Evolutionary conservation across 495 filamentous ascomycete species (phyloP).

Genomic region (Penicillium paxilli): DNA sequence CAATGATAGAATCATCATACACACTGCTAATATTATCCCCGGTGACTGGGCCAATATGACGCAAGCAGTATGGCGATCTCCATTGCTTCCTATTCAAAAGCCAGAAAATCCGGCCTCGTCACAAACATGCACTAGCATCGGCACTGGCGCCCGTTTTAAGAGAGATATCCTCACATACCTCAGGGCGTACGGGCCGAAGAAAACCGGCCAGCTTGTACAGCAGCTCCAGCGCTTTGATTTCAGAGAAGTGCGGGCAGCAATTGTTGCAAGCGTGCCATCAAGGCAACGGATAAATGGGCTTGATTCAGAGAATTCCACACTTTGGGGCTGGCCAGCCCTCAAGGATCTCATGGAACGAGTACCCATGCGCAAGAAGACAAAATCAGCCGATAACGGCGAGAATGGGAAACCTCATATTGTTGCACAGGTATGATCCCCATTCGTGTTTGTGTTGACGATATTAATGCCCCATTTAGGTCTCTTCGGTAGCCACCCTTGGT

Average conservation of each 20-base stretch:
- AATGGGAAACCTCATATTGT: constrained; percentile 57
- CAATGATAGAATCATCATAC: constrained; percentile 62
- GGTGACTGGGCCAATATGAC: constrained; percentile 88
- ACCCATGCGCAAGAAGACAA: constrained; percentile 12
- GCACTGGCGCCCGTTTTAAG: constrained; percentile 73
- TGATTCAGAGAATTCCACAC: constrained; percentile 44
- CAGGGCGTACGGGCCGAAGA: constrained; percentile 59
- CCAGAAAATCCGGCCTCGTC: constrained; percentile 5
- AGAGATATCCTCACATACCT: constrained; percentile 74
- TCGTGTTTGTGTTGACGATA: background rate
- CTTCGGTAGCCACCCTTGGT: constrained; percentile 81
- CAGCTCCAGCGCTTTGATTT: constrained; percentile 70
- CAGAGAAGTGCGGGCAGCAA: constrained; percentile 62
- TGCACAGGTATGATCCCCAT: constrained; percentile 50
- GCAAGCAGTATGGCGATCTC: constrained; percentile 81
- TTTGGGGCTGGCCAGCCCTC: constrained; percentile 76
- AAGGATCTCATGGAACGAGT: constrained; percentile 59
- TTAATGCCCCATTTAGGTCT: constrained; percentile 46
- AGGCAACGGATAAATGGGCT: constrained; percentile 46
- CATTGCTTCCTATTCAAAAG: constrained; percentile 58
- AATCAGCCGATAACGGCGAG: background rate
- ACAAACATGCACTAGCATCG: constrained; percentile 31
- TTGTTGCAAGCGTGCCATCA: constrained; percentile 77
- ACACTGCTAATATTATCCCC: constrained; percentile 86
- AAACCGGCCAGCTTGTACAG: constrained; percentile 52